Percentiles rank a stretch among this genome's conserved stretches.
Evolutionary conservation across 1,284 basidiomycete species (phyloP).

Genomic region (Leccinum angustisporum): DNA sequence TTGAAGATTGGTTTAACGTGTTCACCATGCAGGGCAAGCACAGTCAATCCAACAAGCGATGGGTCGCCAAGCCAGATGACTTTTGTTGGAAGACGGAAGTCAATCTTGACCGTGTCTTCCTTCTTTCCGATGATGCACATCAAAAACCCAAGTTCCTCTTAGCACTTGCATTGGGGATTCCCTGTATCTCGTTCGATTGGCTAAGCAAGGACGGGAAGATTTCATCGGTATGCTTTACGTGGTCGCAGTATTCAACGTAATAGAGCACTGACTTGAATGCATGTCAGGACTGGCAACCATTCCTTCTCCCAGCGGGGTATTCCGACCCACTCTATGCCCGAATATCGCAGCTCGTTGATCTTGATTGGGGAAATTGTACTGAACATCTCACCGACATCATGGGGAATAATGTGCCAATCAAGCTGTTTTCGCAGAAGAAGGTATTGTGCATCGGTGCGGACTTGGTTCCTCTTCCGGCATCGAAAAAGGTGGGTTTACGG

Average conservation of each 20-base stretch:
- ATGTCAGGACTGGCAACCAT: conserved; percentile 57
- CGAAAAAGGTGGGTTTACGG: conserved; percentile 35
- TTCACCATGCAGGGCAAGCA: conserved; percentile 57
- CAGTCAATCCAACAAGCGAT: conserved; percentile 45
- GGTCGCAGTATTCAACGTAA: background rate
- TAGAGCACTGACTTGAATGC: conserved; percentile 4
- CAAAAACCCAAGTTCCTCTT: conserved; percentile 79
- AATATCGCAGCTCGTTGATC: conserved; percentile 70
- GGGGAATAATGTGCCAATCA: conserved; percentile 53
- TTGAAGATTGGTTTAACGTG: conserved; percentile 68
- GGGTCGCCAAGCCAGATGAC: conserved; percentile 49
- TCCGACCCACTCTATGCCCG: conserved; percentile 50
- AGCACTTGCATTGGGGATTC: conserved; percentile 83
- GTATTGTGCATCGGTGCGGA: conserved; percentile 59
- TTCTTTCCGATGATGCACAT: conserved; percentile 62
- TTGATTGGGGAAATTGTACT: conserved; percentile 63
- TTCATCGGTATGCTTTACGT: conserved; percentile 26
- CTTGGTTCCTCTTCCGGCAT: conserved; percentile 45
- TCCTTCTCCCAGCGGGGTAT: conserved; percentile 68
- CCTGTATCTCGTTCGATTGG: conserved; percentile 72
- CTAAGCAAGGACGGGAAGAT: conserved; percentile 40
- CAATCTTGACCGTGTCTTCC: conserved; percentile 59
- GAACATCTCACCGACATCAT: conserved; percentile 58
- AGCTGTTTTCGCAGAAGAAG: conserved; percentile 50
- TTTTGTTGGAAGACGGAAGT: conserved; percentile 43